These are phyloP conservation scores for Ophiostoma piceae DNA, from an alignment of 2,329 filamentous ascomycete species.

Conservation along the genomic window DNA sequence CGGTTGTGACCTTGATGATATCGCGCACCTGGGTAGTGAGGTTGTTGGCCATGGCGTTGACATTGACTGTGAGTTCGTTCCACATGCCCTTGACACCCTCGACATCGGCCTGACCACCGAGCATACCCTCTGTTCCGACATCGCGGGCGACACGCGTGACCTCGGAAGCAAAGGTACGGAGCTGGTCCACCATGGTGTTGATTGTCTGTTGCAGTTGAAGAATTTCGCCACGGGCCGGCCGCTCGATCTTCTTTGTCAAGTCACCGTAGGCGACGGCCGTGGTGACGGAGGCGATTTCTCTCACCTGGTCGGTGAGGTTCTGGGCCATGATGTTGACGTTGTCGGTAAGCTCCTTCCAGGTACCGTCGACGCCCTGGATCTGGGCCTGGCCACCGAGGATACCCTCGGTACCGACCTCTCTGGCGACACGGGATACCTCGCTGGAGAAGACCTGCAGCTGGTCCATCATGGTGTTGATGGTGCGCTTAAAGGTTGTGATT, in stretches of 20 bases:
- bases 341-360: conserved; percentile 94
- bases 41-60: conserved; percentile 84
- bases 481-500: conserved; percentile 95
- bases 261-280: conserved; percentile 79
- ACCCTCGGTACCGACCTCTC: conserved; percentile 93
- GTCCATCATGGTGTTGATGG: conserved; percentile 99
- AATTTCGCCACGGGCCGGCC: conserved; percentile 75
- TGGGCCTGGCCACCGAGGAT: conserved; percentile 89
- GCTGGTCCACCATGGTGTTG: conserved; percentile 84
- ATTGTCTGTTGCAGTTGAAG: conserved; percentile 79
- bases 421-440: conserved; percentile 89
- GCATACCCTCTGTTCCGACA: conserved; percentile 76
- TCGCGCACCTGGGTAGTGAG: conserved; percentile 86
- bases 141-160: conserved; percentile 78
- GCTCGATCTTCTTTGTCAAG: conserved; percentile 77
- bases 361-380: conserved; percentile 89
- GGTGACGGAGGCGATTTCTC: conserved; percentile 79
- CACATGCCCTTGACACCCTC: conserved; percentile 83
- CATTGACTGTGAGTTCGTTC: conserved; percentile 81
- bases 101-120: conserved; percentile 77
- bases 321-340: conserved; percentile 84
- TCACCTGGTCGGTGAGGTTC: conserved; percentile 76
- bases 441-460: conserved; percentile 94
- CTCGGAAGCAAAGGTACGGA: conserved; percentile 77
- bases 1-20: conserved; percentile 77